Percentiles rank a stretch among this genome's conserved stretches.
These are phyloP conservation scores for Cephalotrichum gorgonifer DNA, from an alignment of 2,329 filamentous ascomycete species.

Conservation along the genomic window DNA sequence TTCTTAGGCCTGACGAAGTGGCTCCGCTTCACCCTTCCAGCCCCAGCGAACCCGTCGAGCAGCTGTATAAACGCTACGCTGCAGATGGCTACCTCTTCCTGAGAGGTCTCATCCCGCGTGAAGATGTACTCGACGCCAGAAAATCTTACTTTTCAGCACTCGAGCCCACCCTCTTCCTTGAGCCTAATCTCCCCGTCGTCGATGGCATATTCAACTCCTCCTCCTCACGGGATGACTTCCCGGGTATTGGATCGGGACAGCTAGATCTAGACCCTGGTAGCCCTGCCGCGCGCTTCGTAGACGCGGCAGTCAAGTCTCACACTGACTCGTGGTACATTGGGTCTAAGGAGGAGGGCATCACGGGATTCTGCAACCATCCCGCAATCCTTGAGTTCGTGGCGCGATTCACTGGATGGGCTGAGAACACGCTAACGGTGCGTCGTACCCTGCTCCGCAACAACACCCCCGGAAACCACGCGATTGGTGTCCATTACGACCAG, in stretches of 20 bases:
- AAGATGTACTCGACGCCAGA: constrained; percentile 40
- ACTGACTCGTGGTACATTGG: neutral
- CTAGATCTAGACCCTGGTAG: neutral
- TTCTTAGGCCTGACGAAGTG: neutral
- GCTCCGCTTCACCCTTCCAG: neutral
- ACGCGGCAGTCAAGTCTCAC: neutral
- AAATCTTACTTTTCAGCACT: constrained; percentile 20
- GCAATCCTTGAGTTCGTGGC: neutral
- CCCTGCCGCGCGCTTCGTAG: neutral
- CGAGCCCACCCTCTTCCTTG: neutral
- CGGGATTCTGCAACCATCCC: neutral
- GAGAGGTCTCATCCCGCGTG: constrained; percentile 40
- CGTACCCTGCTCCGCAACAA: constrained; percentile 46
- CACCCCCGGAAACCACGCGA: constrained; percentile 43
- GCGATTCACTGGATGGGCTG: neutral
- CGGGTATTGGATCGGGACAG: neutral
- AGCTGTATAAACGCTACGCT: constrained; percentile 25
- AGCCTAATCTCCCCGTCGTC: neutral
- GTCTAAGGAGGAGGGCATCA: no score
- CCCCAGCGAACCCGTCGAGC: constrained; percentile 22
- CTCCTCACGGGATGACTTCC: neutral
- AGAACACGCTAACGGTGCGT: constrained; percentile 21
- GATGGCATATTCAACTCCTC: neutral
- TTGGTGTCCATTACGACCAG: constrained; percentile 52
- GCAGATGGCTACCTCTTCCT: constrained; percentile 43